Conservation (phyloP, 495 filamentous ascomycete genomes). For the Cryomyces antarcticus region DNA sequence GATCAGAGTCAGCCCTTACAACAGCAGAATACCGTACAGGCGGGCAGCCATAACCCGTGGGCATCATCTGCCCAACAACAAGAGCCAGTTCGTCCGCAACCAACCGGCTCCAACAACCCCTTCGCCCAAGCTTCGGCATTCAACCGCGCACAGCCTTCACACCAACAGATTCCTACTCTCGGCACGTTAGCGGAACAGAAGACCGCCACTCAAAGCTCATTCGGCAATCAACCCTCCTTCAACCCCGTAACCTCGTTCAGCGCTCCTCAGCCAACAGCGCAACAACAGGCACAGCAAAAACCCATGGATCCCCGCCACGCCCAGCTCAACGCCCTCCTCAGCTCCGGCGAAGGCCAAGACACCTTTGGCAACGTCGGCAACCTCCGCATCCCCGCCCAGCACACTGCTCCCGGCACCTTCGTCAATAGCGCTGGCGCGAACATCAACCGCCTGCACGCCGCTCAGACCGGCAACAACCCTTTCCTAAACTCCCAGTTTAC, state of each 20-base stretch:
- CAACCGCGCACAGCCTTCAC: constrained; percentile 23
- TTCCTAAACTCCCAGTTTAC: constrained; percentile 69
- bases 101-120: constrained; percentile 91
- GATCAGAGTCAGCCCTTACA: constrained; percentile 21
- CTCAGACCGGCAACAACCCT: constrained; percentile 73
- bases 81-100: constrained; percentile 36
- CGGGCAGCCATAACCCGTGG: constrained; percentile 81
- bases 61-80: constrained; percentile 25
- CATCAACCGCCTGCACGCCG: constrained; percentile 40
- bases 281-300: constrained; percentile 26
- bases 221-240: constrained; percentile 14
- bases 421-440: constrained; percentile 83
- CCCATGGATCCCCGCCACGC: constrained; percentile 56
- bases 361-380: constrained; percentile 94
- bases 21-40: constrained; percentile 38
- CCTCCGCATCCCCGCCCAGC: constrained; percentile 85
- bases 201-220: constrained; percentile 14
- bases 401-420: constrained; percentile 91
- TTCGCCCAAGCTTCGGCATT: constrained; percentile 39
- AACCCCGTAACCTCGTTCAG: constrained; percentile 15
- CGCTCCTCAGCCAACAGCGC: constrained; percentile 14
- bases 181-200: constrained; percentile 34
- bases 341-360: constrained; percentile 76
- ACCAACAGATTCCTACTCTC: constrained; percentile 16
- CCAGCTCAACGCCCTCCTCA: constrained; percentile 77